Evolutionary conservation across 768 basidiomycete genomes (phyloP), one percentile per base, ranked within the genome.

Genomic region (Mycena kentingensis): DNA sequence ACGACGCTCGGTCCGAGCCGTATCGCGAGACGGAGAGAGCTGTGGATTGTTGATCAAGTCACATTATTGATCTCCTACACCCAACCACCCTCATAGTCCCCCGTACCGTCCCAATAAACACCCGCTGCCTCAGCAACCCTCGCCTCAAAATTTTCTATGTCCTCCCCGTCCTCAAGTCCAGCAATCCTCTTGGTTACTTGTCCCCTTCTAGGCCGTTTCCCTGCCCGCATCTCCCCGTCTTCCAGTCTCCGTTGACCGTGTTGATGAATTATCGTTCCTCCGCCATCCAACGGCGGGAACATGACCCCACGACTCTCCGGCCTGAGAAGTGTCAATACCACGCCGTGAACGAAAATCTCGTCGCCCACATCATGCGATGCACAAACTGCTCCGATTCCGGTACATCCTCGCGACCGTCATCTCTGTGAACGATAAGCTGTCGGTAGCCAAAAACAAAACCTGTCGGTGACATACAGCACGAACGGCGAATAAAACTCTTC

Each of bases 401-500:
- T 2, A 35, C 47, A 15, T 51, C 49, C 29, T 51, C 54, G 22
- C 47, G 11, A 12, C 24, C 13, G 3, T 28, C 22, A 25, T 45
- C 49, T 22, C 54, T 55, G 52, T 26, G 26, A 15, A 25, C 16
- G 5, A 10, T 1, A 27, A 7, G 16, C 27, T 28, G 46, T 38
- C 41, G 25, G 25, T 25, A 48, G 15, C 11, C 41, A 8, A 32
- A 32, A 32, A 32, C 49, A 47, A 53, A 36, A 26, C 41, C 12
- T 16, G 31, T 32, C 31, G n/a, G 31, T 32, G 31, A 8, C 10
- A 32, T 32, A 24, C 22, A 21, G 21, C 7, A 53, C 44, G 18
- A 41, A 46, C 27, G 49, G 52, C 29, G 31, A 28, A 35, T 54
- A 54, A 39, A 58, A 58, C 18, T 27, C 49, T 10, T 47, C 48